Conservation (phyloP, 495 filamentous ascomycete genomes). For the Xylaria cubensis region DNA sequence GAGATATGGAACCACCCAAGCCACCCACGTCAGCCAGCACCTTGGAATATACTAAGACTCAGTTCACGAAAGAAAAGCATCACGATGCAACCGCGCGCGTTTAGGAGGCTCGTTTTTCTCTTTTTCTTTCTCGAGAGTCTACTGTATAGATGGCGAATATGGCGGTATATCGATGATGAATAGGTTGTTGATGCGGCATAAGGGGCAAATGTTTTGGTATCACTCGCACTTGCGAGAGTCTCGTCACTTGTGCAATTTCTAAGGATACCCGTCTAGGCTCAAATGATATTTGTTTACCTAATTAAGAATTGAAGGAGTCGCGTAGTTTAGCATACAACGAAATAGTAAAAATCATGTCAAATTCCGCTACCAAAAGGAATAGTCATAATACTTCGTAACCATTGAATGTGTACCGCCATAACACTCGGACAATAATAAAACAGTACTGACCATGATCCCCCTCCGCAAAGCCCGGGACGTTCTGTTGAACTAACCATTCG, state of each 20-base stretch:
- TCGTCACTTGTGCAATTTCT: constrained; percentile 4
- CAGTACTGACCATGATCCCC: background rate
- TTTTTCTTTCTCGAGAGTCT: background rate
- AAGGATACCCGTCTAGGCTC: constrained; percentile 16
- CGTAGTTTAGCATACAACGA: background rate
- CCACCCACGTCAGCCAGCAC: constrained; percentile 27
- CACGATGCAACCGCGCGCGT: constrained; percentile 37
- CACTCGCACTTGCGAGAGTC: background rate
- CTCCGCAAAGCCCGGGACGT: background rate
- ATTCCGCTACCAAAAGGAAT: background rate
- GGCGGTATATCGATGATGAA: background rate
- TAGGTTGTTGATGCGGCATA: background rate
- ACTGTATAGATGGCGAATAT: background rate
- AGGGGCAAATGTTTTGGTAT: background rate
- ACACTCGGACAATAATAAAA: background rate
- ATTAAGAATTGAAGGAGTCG: background rate
- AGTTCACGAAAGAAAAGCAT: constrained; percentile 36
- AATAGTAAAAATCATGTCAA: background rate
- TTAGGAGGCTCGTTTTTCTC: constrained; percentile 4
- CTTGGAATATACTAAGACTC: constrained; percentile 33
- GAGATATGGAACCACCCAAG: constrained; percentile 44
- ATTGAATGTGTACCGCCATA: background rate
- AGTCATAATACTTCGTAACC: constrained; percentile 7
- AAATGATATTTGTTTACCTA: background rate
- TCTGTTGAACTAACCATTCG: background rate